These are phyloP conservation scores for Farysia itapuensis DNA, from an alignment of 1,284 basidiomycete species.

Conservation along the genomic window DNA sequence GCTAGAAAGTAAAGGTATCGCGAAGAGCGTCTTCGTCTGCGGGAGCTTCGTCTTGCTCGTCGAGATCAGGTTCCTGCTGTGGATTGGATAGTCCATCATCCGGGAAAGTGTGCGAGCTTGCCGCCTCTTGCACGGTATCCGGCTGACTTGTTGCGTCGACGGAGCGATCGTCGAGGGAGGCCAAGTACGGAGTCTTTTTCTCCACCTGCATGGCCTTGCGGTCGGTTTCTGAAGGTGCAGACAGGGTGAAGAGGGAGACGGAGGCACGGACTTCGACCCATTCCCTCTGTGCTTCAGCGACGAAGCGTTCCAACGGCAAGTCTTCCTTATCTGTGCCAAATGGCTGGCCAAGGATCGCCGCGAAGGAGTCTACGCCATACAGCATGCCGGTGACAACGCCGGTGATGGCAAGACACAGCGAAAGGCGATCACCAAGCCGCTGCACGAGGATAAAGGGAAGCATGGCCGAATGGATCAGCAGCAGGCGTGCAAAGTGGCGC, in stretches of 20 bases:
- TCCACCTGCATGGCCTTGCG: too few relatives aligned
- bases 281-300: slow-evolving; percentile 14
- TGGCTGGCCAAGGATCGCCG: slow-evolving; percentile 26
- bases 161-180: too few relatives aligned
- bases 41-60: too few relatives aligned
- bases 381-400: slow-evolving; percentile 27
- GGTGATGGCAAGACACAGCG: slow-evolving; percentile 6
- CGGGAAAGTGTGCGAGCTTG: too few relatives aligned
- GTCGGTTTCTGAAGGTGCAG: too few relatives aligned
- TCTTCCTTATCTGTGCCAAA: slow-evolving; percentile 30
- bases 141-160: too few relatives aligned
- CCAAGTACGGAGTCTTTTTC: too few relatives aligned
- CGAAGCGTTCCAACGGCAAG: slow-evolving; percentile 24
- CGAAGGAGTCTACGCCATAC: slow-evolving; percentile 34
- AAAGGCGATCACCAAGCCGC: slow-evolving; percentile 4
- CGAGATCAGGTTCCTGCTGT: too few relatives aligned
- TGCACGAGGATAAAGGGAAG: slow-evolving; percentile 28
- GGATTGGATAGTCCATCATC: too few relatives aligned
- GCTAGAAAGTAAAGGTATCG: too few relatives aligned
- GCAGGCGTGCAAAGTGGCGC: slow-evolving; percentile 16
- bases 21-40: neutral
- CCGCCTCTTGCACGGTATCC: too few relatives aligned
- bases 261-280: slow-evolving; percentile 10
- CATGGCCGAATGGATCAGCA: slow-evolving; percentile 15
- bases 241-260: neutral